Evolutionary conservation across 2,329 filamentous ascomycete species (phyloP).

Genomic region (Fusarium concolor): DNA sequence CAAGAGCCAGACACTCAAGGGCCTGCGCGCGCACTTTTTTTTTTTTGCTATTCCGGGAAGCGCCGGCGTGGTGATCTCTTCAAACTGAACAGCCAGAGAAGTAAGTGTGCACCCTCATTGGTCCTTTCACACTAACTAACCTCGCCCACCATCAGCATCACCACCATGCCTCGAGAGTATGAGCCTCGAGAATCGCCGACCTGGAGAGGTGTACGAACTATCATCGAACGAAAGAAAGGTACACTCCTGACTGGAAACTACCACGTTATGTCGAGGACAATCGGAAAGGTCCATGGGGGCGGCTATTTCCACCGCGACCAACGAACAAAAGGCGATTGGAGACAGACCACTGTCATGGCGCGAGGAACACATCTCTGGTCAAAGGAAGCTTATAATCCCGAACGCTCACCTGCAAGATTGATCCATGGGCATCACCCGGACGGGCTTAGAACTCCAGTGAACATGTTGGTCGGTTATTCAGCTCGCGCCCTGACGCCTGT

Average conservation of each 20-base stretch:
- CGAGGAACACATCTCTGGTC: neutral
- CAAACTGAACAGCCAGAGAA: too few species aligned
- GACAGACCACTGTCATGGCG: fast-evolving
- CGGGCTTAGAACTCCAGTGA: too few species aligned
- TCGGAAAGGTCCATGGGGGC: fast-evolving
- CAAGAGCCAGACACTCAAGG: too few species aligned
- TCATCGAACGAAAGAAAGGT: neutral
- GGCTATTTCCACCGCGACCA: neutral
- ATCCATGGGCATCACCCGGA: too few species aligned
- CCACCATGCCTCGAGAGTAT: neutral
- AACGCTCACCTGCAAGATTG: too few species aligned
- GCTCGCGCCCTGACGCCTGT: too few species aligned
- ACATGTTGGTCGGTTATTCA: too few species aligned
- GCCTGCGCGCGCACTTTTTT: too few species aligned
- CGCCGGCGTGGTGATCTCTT: too few species aligned
- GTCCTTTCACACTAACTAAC: neutral
- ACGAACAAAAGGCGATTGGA: neutral
- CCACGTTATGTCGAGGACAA: neutral
- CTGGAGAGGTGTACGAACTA: fast-evolving
- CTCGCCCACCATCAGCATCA: neutral
- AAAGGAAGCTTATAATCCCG: too few species aligned
- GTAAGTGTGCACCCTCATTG: neutral
- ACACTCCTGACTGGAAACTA: neutral
- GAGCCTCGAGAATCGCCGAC: neutral
- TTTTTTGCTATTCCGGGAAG: too few species aligned